Conservation (phyloP, 352 stramenopile genomes). For the Pythium oligandrum region DNA sequence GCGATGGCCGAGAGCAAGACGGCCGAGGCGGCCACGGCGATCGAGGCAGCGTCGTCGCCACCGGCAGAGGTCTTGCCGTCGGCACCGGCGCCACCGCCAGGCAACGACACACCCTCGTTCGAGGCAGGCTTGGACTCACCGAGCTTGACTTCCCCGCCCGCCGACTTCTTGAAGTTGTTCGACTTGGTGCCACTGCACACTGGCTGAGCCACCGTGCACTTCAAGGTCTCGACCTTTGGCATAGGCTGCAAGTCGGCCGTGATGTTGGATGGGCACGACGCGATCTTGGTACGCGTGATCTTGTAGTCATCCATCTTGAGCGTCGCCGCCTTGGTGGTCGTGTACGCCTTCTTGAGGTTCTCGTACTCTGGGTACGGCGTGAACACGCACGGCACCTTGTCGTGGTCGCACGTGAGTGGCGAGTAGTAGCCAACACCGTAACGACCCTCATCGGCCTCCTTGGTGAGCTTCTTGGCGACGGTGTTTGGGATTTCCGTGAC, state of each 20-base stretch:
- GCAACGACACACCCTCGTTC: conserved; percentile 11
- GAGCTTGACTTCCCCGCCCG: conserved; percentile 7
- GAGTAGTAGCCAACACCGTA: conserved; percentile 47
- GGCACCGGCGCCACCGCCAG: conserved; percentile 1
- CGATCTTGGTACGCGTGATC: conserved; percentile 17
- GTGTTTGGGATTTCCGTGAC: conserved; percentile 34
- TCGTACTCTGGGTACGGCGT: conserved; percentile 44
- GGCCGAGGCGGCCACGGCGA: conserved; percentile 3
- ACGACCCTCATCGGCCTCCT: conserved; percentile 28
- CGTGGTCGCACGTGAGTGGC: conserved; percentile 41
- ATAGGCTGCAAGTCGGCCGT: conserved; percentile 19
- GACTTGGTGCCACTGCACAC: conserved; percentile 21
- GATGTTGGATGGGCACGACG: conserved; percentile 28
- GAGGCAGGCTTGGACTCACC: conserved; percentile 7
- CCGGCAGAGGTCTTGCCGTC: conserved; percentile 12
- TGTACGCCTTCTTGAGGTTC: conserved; percentile 51
- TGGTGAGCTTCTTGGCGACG: conserved; percentile 21
- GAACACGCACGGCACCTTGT: conserved; percentile 32
- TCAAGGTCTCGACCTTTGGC: conserved; percentile 20
- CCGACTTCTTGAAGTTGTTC: conserved; percentile 11
- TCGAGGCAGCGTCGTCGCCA: not conserved
- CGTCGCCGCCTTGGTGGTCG: conserved; percentile 32
- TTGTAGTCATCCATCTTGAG: conserved; percentile 31
- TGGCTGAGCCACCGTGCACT: conserved; percentile 21
- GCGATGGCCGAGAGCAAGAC: conserved; percentile 15